Evolutionary conservation across 345 rosid species (phyloP).

Genomic region (Pseudoturritis turrita): DNA sequence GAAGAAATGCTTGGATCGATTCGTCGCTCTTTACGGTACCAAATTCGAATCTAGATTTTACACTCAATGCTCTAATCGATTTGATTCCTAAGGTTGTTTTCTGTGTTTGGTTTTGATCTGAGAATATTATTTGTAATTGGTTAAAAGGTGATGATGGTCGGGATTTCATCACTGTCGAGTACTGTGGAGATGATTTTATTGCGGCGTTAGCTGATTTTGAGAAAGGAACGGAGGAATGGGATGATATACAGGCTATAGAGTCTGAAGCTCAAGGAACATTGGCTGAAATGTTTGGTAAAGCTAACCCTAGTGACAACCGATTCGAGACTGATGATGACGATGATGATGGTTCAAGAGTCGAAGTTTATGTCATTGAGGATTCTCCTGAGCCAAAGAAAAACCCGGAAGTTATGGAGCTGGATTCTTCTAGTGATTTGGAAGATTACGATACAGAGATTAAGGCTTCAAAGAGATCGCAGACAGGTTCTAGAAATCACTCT

Average conservation of each 20-base stretch:
- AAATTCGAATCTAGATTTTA: not conserved
- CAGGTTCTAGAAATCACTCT: slow-evolving; percentile 22
- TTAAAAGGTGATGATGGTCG: slow-evolving; percentile 69
- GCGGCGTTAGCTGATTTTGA: slow-evolving; percentile 73
- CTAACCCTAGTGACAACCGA: slow-evolving; percentile 9
- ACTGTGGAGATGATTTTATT: slow-evolving; percentile 83
- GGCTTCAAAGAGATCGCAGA: slow-evolving; percentile 20
- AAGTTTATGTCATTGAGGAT: slow-evolving; percentile 47
- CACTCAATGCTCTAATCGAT: not conserved
- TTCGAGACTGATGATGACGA: slow-evolving; percentile 11
- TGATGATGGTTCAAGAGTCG: not conserved
- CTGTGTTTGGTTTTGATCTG: not conserved
- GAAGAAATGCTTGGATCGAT: slow-evolving; percentile 52
- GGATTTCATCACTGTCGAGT: slow-evolving; percentile 76
- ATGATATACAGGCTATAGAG: slow-evolving; percentile 62
- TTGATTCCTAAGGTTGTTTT: not conserved
- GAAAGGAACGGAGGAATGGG: slow-evolving; percentile 84
- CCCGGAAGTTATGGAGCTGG: slow-evolving; percentile 46
- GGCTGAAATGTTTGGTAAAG: slow-evolving; percentile 44
- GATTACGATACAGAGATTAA: slow-evolving; percentile 17
- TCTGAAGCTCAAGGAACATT: slow-evolving; percentile 76
- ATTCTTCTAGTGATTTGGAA: slow-evolving; percentile 55
- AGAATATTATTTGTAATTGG: not conserved
- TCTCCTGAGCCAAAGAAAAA: slow-evolving; percentile 42
- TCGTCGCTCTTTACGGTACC: slow-evolving; percentile 74